Conservation (phyloP, 2,329 filamentous ascomycete genomes). For the Fusarium haematococcum region DNA sequence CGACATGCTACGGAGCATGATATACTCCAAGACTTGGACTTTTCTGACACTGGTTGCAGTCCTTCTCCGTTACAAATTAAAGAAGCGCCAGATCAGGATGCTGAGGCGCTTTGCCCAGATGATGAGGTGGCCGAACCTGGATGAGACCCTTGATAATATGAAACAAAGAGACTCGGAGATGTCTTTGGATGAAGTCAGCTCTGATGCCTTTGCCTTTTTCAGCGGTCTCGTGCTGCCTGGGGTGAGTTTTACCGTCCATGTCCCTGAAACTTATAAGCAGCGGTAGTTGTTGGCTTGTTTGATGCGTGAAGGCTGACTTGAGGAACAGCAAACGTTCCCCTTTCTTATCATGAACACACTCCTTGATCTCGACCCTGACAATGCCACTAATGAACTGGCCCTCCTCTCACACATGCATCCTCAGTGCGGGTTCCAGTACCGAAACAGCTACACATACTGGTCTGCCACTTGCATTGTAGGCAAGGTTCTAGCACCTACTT, state of each 20-base stretch:
- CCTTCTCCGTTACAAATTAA: conserved; percentile 72
- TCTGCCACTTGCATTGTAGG: conserved; percentile 77
- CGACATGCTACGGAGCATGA: background rate
- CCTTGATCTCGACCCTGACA: conserved; percentile 79
- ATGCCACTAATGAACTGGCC: conserved; percentile 72
- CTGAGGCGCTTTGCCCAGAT: conserved; percentile 75
- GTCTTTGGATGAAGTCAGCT: conserved; percentile 70
- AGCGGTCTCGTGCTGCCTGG: conserved; percentile 79
- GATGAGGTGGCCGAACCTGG: conserved; percentile 83
- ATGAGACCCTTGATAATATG: conserved; percentile 71
- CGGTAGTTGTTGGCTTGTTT: background rate
- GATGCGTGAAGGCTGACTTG: conserved; percentile 20
- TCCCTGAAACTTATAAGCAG: background rate
- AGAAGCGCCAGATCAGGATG: conserved; percentile 76
- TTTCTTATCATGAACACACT: conserved; percentile 84
- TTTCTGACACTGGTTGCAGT: conserved; percentile 51
- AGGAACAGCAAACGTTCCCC: conserved; percentile 67
- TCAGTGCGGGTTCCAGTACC: conserved; percentile 80
- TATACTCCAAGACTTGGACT: background rate
- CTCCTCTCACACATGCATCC: conserved; percentile 76
- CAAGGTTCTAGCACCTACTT: conserved; percentile 80
- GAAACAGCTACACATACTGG: conserved; percentile 81
- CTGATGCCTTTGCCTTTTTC: conserved; percentile 82
- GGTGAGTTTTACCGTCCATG: conserved; percentile 54
- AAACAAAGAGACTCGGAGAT: conserved; percentile 70